Conservation (phyloP, 2,329 filamentous ascomycete genomes). For the Fusarium coffeatum region DNA sequence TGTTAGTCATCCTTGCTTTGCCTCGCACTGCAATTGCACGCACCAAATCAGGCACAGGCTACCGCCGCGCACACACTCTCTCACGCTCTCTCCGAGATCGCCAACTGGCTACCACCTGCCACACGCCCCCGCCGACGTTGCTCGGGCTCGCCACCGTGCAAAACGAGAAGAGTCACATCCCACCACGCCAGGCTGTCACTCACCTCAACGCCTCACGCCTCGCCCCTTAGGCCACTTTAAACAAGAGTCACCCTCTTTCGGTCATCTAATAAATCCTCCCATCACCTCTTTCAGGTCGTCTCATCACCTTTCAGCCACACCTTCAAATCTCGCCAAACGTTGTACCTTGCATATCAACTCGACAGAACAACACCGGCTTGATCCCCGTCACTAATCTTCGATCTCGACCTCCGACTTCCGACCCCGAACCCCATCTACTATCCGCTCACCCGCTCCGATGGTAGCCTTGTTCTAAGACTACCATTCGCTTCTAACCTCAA, state of each 20-base stretch:
- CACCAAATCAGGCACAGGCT: conserved; percentile 42
- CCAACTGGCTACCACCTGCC: conserved; percentile 50
- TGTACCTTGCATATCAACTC: conserved; percentile 48
- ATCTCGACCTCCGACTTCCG: conserved; percentile 6
- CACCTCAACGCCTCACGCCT: conserved; percentile 46
- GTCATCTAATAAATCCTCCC: conserved; percentile 47
- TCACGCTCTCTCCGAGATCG: conserved; percentile 56
- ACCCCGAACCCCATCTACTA: conserved; percentile 26
- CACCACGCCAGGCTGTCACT: conserved; percentile 46
- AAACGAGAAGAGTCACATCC: conserved; percentile 53
- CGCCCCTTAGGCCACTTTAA: conserved; percentile 51
- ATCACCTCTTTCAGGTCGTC: conserved; percentile 41
- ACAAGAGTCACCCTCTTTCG: conserved; percentile 51
- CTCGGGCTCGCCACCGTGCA: conserved; percentile 53
- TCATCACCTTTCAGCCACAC: conserved; percentile 42
- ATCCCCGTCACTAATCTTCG: conserved; percentile 30
- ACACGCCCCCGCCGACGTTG: conserved; percentile 47
- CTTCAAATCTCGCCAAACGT: conserved; percentile 36
- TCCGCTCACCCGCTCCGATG: conserved; percentile 46
- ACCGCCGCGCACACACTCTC: conserved; percentile 47
- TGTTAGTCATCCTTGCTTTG: conserved; percentile 43
- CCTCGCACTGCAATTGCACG: conserved; percentile 2
- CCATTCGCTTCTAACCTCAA: conserved; percentile 44
- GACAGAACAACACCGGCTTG: conserved; percentile 30
- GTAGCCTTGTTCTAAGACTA: conserved; percentile 51